phyloP scores from a whole-genome alignment of 495 filamentous ascomycete species.

The Bombardia bombarda region DNA sequence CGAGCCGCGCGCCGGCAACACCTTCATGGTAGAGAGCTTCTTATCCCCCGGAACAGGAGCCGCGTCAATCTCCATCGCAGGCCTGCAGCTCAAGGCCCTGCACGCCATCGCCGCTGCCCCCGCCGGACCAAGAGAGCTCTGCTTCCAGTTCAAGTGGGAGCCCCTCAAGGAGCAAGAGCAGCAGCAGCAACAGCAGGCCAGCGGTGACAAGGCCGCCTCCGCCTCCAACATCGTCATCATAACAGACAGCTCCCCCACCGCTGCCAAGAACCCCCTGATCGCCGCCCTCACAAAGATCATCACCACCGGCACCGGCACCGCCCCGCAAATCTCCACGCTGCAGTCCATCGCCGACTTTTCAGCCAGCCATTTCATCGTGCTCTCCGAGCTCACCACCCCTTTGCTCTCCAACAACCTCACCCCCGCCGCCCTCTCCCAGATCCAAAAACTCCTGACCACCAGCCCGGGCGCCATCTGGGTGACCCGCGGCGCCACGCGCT shows the following conservation, averaged over 20 bases:
- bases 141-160: conserved; percentile 40
- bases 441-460: conserved; percentile 31
- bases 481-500: conserved; percentile 30
- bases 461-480: conserved; percentile 32
- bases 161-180: conserved; percentile 5
- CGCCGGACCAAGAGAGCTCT: conserved; percentile 21
- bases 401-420: conserved; percentile 20
- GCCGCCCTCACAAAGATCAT: conserved; percentile 23
- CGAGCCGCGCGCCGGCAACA: conserved; percentile 14
- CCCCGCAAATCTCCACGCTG: conserved; percentile 18
- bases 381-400: conserved; percentile 22
- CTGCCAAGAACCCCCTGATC: conserved; percentile 28
- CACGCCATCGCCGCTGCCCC: background rate
- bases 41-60: conserved; percentile 18
- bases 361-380: conserved; percentile 20
- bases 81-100: conserved; percentile 18
- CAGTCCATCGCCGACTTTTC: conserved; percentile 16
- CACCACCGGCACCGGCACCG: conserved; percentile 21
- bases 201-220: conserved; percentile 4
- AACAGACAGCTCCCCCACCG: conserved; percentile 25
- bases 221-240: conserved; percentile 26
- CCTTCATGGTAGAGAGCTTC: conserved; percentile 25
- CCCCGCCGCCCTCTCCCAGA: conserved; percentile 18
- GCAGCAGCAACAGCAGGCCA: conserved; percentile 8
- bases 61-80: conserved; percentile 22